These are phyloP conservation scores for Falciphora oryzae DNA, from an alignment of 2,329 filamentous ascomycete species.

Conservation along the genomic window DNA sequence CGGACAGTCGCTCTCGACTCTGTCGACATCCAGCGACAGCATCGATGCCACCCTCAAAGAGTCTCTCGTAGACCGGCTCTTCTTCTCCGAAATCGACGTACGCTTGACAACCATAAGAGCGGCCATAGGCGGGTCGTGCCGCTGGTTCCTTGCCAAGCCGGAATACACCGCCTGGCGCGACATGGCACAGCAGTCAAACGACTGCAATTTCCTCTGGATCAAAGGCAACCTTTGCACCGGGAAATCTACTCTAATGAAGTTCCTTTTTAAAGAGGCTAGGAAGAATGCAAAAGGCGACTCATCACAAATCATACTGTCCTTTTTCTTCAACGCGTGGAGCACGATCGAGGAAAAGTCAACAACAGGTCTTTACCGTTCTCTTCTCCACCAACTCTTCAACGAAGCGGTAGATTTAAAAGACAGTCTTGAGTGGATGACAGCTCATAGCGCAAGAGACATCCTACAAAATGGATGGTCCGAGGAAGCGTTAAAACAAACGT, in stretches of 20 bases:
- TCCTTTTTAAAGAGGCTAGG: too few species aligned
- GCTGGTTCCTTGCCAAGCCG: constrained; percentile 18
- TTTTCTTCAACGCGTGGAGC: constrained; percentile 45
- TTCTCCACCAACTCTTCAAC: constrained; percentile 26
- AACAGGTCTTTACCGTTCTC: constrained; percentile 40
- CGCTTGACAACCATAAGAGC: constrained; percentile 5
- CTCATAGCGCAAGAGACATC: neutral
- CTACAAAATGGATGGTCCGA: constrained; percentile 11
- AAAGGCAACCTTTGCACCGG: too few species aligned
- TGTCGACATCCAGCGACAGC: neutral
- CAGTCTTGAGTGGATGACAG: constrained; percentile 20
- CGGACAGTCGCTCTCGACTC: too few species aligned
- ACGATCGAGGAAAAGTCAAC: constrained; percentile 35
- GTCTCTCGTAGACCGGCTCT: constrained; percentile 3
- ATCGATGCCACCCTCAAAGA: neutral
- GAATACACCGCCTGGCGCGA: constrained; percentile 29
- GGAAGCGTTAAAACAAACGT: constrained; percentile 11
- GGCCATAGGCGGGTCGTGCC: neutral
- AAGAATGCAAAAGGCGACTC: constrained; percentile 17
- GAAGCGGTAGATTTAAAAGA: constrained; percentile 23
- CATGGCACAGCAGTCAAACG: constrained; percentile 16
- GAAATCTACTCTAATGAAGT: too few species aligned
- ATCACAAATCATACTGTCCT: constrained; percentile 22
- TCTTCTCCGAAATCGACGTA: constrained; percentile 1
- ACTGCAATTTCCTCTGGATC: constrained; percentile 35